Conservation (phyloP, 805 yeast genomes). For the Isabelozyma pseudorhagii region DNA sequence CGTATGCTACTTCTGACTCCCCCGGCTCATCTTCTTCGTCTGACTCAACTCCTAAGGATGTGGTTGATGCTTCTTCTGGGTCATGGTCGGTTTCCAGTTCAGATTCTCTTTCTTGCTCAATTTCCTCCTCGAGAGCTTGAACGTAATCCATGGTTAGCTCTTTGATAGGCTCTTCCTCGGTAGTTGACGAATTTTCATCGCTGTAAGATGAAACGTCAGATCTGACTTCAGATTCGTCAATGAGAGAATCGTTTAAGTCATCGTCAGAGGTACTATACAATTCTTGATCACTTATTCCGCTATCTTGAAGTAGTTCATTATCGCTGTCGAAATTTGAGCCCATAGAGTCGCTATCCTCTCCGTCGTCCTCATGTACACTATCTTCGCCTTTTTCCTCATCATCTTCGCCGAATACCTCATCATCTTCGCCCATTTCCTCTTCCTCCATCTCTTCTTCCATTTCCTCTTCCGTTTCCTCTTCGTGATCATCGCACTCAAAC, state of each 20-base stretch:
- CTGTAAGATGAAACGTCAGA: slow-evolving; percentile 5
- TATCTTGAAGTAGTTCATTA: slow-evolving; percentile 7
- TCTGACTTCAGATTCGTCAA: slow-evolving; percentile 2
- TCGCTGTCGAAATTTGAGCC: slow-evolving; percentile 3
- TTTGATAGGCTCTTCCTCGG: slow-evolving; percentile 7
- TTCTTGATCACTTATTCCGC: slow-evolving; percentile 7
- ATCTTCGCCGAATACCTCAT: slow-evolving; percentile 7
- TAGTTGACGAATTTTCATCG: slow-evolving; percentile 7
- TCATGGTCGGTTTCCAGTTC: slow-evolving; percentile 9
- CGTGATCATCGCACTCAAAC: slow-evolving; percentile 28
- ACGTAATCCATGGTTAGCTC: slow-evolving; percentile 25
- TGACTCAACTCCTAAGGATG: slow-evolving; percentile 7
- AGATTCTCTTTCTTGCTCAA: slow-evolving; percentile 4
- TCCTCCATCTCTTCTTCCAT: slow-evolving; percentile 8
- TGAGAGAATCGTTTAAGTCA: neutral
- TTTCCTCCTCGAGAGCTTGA: slow-evolving; percentile 20
- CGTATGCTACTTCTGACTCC: slow-evolving; percentile 17
- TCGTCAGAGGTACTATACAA: slow-evolving; percentile 1
- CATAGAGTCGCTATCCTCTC: slow-evolving; percentile 3
- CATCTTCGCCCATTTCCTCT: slow-evolving; percentile 10
- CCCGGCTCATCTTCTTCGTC: neutral
- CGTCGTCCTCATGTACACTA: slow-evolving; percentile 3
- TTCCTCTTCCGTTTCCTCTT: slow-evolving; percentile 11
- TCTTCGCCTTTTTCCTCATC: slow-evolving; percentile 9
- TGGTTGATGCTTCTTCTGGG: slow-evolving; percentile 14